Evolutionary conservation across 2,329 filamentous ascomycete species (phyloP).

Genomic region (Neofusicoccum parvum): DNA sequence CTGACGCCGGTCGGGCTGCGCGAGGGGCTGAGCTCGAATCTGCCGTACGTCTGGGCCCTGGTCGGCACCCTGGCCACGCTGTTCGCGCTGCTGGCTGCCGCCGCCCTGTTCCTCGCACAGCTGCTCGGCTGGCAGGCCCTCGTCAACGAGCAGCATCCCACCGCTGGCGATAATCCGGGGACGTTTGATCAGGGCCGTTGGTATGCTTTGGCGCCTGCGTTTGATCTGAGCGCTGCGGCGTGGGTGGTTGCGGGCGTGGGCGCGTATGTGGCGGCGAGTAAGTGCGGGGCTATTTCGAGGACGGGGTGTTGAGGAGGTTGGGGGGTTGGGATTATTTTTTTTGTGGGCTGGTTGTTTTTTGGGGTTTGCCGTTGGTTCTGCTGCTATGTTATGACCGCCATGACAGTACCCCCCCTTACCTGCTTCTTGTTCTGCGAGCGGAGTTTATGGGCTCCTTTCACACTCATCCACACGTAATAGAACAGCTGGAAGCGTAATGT

Average conservation of each 20-base stretch:
- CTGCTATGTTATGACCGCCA: no score
- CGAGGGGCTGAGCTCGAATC: no score
- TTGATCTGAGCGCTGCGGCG: slow-evolving; percentile 2
- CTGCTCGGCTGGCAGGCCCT: background rate
- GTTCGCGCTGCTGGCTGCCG: background rate
- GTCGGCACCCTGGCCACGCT: background rate
- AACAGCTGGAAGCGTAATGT: no score
- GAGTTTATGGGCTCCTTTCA: no score
- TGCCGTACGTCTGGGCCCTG: no score
- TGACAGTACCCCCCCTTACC: no score
- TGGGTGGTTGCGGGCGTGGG: slow-evolving; percentile 6
- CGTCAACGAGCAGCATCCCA: background rate
- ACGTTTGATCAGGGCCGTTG: background rate
- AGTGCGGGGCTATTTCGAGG: background rate
- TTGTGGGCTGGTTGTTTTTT: background rate
- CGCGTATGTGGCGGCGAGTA: background rate
- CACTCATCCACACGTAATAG: no score
- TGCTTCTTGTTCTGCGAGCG: no score
- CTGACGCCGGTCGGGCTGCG: no score
- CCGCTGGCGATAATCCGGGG: background rate
- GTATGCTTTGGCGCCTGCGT: background rate
- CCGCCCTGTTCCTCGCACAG: background rate
- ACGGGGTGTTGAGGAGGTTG: background rate
- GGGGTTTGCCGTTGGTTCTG: no score
- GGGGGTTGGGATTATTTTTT: no score